Evolutionary conservation across 805 yeast species (phyloP).

Genomic region (Kuraishia ogatae): DNA sequence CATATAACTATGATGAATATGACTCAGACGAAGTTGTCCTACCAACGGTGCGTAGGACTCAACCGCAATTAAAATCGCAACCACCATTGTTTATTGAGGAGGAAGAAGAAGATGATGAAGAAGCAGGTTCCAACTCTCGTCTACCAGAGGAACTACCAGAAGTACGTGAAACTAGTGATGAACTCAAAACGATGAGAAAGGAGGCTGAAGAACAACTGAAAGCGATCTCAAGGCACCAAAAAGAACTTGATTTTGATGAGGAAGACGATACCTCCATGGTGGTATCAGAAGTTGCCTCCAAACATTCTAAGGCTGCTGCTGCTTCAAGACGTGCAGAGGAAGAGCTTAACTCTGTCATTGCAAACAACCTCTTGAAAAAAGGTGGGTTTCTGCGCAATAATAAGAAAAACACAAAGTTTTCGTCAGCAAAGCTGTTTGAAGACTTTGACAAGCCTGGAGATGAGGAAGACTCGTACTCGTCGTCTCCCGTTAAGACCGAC

Average conservation of each 20-base stretch:
- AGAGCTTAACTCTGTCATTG: background rate
- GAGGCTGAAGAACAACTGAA: background rate
- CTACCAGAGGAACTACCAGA: background rate
- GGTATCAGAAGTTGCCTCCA: background rate
- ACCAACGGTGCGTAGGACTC: background rate
- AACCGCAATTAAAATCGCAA: background rate
- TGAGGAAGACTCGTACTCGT: background rate
- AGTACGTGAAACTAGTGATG: background rate
- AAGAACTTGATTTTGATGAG: background rate
- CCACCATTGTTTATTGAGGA: background rate
- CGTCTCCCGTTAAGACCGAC: background rate
- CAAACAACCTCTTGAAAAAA: background rate
- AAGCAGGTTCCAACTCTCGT: no score
- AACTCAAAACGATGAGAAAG: background rate
- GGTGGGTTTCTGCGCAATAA: background rate
- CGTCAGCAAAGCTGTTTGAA: background rate
- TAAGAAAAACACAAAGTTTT: background rate
- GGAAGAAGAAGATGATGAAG: background rate
- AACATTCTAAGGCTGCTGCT: background rate
- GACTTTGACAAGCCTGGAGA: background rate
- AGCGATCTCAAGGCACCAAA: background rate
- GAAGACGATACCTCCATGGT: slow-evolving; percentile 1
- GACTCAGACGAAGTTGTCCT: background rate
- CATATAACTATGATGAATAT: background rate
- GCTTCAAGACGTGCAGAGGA: background rate